Evolutionary conservation across 2,329 filamentous ascomycete species (phyloP).

Genomic region (Microsporum audouinii): DNA sequence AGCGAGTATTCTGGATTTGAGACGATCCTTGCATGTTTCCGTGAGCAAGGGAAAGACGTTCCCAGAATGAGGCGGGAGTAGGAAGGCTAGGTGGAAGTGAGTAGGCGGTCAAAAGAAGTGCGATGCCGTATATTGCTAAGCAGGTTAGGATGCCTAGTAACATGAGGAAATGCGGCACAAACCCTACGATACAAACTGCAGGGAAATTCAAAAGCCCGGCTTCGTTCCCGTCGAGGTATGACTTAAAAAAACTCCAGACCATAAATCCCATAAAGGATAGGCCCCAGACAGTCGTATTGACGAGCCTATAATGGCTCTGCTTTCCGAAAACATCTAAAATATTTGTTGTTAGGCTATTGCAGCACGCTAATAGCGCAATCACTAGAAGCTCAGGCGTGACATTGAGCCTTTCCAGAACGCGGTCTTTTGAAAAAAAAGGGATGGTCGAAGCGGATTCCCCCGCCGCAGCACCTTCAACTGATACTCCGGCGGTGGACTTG

Average conservation of each 20-base stretch:
- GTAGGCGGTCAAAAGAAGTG: constrained; percentile 62
- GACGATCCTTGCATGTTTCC: constrained; percentile 87
- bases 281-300: constrained; percentile 84
- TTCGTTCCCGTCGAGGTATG: constrained; percentile 34
- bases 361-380: constrained; percentile 74
- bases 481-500: constrained; percentile 29
- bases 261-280: constrained; percentile 81
- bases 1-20: constrained; percentile 65
- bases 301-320: constrained; percentile 65
- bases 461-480: constrained; percentile 27
- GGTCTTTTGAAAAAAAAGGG: constrained; percentile 29
- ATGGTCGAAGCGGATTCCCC: constrained; percentile 24
- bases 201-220: constrained; percentile 70
- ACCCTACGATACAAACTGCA: constrained; percentile 87
- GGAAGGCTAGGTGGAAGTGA: constrained; percentile 46
- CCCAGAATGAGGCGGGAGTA: constrained; percentile 37
- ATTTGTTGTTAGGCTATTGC: constrained; percentile 81
- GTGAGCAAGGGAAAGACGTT: constrained; percentile 61
- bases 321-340: constrained; percentile 67
- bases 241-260: constrained; percentile 55
- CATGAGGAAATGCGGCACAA: constrained; percentile 87
- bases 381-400: constrained; percentile 80
- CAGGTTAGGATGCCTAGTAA: constrained; percentile 67
- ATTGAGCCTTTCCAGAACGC: constrained; percentile 70
- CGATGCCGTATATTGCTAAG: constrained; percentile 62